Conservation (phyloP, 2,329 filamentous ascomycete genomes). For the Cyphellophora attinorum region DNA sequence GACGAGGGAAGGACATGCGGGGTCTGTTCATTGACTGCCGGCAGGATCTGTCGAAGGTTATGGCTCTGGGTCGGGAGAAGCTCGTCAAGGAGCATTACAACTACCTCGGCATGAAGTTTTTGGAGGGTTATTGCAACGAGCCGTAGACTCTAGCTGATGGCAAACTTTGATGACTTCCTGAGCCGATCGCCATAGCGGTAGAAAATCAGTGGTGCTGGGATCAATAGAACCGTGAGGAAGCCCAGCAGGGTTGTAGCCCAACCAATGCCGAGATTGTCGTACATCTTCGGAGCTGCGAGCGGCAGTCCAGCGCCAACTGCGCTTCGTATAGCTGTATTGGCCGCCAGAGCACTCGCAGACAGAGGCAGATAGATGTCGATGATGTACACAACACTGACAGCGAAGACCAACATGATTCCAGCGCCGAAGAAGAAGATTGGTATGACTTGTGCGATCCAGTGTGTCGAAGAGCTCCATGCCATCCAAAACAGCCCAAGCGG, state of each 20-base stretch:
- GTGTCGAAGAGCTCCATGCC: conserved; percentile 49
- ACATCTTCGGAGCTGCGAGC: conserved; percentile 25
- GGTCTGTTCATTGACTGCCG: conserved; percentile 11
- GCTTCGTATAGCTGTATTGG: conserved; percentile 13
- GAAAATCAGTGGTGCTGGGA: conserved; percentile 30
- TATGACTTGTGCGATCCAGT: conserved; percentile 68
- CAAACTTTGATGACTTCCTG: neutral
- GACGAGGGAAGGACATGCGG: conserved; percentile 9
- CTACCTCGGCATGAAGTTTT: conserved; percentile 8
- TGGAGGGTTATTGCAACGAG: conserved; percentile 12
- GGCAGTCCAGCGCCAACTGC: conserved; percentile 14
- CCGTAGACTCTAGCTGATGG: conserved; percentile 4
- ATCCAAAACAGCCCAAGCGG: conserved; percentile 48
- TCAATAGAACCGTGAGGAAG: conserved; percentile 27
- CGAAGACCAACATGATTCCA: conserved; percentile 69
- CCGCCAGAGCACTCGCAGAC: conserved; percentile 14
- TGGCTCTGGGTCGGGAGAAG: conserved; percentile 6
- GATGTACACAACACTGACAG: conserved; percentile 32
- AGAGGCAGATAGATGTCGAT: conserved; percentile 17
- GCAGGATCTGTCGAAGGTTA: conserved; percentile 9
- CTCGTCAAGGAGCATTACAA: conserved; percentile 6
- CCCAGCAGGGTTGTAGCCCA: conserved; percentile 30
- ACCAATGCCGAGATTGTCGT: conserved; percentile 24
- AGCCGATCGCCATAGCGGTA: conserved; percentile 24
- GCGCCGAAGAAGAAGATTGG: conserved; percentile 70